Base-by-base conservation (phyloP, 2,329 filamentous ascomycete genomes). In the Geosmithia putterillii region DNA sequence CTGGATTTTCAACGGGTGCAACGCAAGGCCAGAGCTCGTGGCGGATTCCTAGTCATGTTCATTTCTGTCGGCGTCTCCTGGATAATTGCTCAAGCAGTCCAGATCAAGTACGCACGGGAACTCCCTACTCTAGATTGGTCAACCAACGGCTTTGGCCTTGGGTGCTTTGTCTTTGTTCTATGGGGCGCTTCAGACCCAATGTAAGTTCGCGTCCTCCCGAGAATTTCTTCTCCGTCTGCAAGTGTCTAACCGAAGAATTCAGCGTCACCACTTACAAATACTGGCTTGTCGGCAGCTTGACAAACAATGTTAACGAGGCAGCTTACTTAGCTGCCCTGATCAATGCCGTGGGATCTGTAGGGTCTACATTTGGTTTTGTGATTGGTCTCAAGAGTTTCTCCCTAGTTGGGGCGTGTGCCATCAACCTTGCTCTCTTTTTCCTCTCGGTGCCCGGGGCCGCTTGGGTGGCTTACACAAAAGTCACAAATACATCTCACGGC, bases 61-160 rank as follows among this genome's bases (percentile, higher is more conserved):
- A 32, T 45, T 15, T 41, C 55, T 6, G 52, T 56, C 38, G 52
- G 54, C 12, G 54, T 51, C 1, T 51, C 50, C 9, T 61, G 54
- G 54, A 46, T 52, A 17, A 56, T 55, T 53, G 56, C 51, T 1
- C 42, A 54, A 4, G 45, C 57, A 3, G 50, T 60, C 7, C 58
- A 61, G 41, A 39, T 47, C 36, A 50, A 52, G 15, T 60, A 60
- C 41, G 43, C 46, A 15, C 41, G 35, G 6, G 41, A 52, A 17
- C 50, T 45, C 20, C 56, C 56, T 0, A 50, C 52, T 1, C 44
- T 61, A 1, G 56, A 60, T 40, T 57, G 53, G 55, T 46, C 40
- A 10, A 53, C 51, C 25, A 40, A 48, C 2, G 50, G 49, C 1
- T 58, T 54, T 40, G 55, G 51, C 9, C 28, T 37, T 8, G 41